A percentile compares a stretch with the other conserved stretches of the same genome.
These are phyloP conservation scores for Penicillium sp. DNA, from an alignment of 2,329 filamentous ascomycete species.

Conservation along the genomic window DNA sequence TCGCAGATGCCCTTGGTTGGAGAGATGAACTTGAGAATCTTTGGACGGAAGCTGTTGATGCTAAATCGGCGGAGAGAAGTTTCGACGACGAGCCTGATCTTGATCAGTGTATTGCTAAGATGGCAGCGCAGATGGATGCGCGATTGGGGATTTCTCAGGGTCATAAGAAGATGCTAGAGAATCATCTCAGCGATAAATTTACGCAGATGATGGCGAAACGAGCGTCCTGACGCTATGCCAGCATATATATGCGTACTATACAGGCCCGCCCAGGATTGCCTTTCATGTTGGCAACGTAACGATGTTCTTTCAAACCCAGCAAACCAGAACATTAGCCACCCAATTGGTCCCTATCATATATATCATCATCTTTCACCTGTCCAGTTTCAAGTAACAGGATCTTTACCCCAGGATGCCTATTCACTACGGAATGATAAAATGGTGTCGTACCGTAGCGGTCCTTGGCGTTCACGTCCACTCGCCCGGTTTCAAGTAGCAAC, in stretches of 20 bases:
- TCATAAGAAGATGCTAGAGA: conserved; percentile 41
- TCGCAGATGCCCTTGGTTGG: conserved; percentile 80
- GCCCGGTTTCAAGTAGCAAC: neutral
- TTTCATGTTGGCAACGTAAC: too few species aligned
- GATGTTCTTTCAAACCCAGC: too few species aligned
- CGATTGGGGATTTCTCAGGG: conserved; percentile 47
- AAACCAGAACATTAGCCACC: too few species aligned
- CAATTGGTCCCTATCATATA: too few species aligned
- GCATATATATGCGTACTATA: too few species aligned
- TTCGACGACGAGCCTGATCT: conserved; percentile 49
- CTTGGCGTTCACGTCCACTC: neutral
- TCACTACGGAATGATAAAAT: neutral
- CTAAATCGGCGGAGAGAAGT: conserved; percentile 49
- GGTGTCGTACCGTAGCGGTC: neutral
- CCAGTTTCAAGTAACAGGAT: neutral
- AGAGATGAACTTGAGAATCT: conserved; percentile 71
- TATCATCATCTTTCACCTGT: too few species aligned
- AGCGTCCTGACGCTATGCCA: too few species aligned
- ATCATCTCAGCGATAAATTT: conserved; percentile 30
- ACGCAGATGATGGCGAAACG: conserved; percentile 10
- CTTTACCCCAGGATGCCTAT: neutral
- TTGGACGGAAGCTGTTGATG: conserved; percentile 68
- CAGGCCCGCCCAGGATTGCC: too few species aligned
- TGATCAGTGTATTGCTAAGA: conserved; percentile 55
- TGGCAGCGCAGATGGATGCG: conserved; percentile 55